Evolutionary conservation across 2,329 filamentous ascomycete species (phyloP).

Genomic region (Aspergillus amoenus): DNA sequence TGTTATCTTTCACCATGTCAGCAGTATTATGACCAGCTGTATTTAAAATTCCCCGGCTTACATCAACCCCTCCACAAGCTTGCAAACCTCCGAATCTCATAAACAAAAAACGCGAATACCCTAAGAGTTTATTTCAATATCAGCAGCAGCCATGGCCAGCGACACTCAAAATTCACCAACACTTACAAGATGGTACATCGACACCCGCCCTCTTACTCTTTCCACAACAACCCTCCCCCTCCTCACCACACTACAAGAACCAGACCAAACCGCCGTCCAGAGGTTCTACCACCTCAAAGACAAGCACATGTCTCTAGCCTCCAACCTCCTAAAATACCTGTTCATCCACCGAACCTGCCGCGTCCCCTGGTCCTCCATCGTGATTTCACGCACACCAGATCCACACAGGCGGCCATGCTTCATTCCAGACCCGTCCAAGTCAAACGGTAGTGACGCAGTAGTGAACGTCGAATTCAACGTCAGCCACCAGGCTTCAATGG

Average conservation of each 20-base stretch:
- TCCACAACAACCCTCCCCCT: conserved; percentile 38
- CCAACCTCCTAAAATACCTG: conserved; percentile 60
- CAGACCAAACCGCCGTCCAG: conserved; percentile 52
- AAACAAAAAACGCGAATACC: neutral
- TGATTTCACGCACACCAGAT: conserved; percentile 52
- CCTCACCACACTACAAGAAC: conserved; percentile 39
- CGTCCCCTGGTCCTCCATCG: conserved; percentile 58
- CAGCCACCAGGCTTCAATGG: conserved; percentile 63
- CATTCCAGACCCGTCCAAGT: conserved; percentile 32
- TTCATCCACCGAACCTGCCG: conserved; percentile 57
- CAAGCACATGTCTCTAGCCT: conserved; percentile 61
- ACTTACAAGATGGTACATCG: conserved; percentile 46
- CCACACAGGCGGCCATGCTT: conserved; percentile 55
- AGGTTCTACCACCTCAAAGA: conserved; percentile 56
- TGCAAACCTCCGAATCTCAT: neutral
- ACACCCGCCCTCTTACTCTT: conserved; percentile 37
- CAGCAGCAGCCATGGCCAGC: neutral
- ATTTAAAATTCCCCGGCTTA: neutral
- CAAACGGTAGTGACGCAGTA: conserved; percentile 3
- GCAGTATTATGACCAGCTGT: neutral
- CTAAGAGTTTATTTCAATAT: no score
- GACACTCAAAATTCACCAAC: neutral
- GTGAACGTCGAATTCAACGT: conserved; percentile 61
- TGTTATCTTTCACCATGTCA: neutral
- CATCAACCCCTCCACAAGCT: neutral